Percentiles rank a stretch among this genome's conserved stretches.
Conservation (phyloP, 768 basidiomycete species). For the Melanogaster broomeanus region DNA sequence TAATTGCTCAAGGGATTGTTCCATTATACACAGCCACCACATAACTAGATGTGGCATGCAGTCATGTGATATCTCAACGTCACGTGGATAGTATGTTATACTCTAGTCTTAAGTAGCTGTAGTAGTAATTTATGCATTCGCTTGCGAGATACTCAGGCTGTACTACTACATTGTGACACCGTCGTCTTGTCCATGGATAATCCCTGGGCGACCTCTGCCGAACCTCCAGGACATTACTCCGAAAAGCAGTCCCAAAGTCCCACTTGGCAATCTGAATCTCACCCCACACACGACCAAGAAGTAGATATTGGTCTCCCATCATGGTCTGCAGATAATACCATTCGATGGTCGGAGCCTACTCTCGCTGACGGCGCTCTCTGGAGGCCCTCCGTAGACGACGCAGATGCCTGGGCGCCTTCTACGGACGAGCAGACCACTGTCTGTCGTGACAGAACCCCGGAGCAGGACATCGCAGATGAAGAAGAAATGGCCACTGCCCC, state of each 20-base stretch:
- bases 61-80: too few species aligned
- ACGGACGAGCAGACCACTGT: constrained; percentile 12
- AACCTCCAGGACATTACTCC: constrained; percentile 42
- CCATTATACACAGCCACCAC: neutral
- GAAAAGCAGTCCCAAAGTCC: constrained; percentile 1
- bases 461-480: neutral
- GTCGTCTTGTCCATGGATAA: constrained; percentile 55
- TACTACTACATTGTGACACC: neutral
- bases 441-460: constrained; percentile 1
- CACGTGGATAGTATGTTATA: too few species aligned
- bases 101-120: neutral
- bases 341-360: constrained; percentile 53
- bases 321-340: constrained; percentile 49
- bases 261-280: constrained; percentile 6
- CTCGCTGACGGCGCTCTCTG: constrained; percentile 42
- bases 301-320: constrained; percentile 58
- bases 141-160: constrained; percentile 1
- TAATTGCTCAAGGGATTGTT: neutral
- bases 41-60: too few species aligned
- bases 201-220: constrained; percentile 76
- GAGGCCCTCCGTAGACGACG: constrained; percentile 22
- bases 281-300: constrained; percentile 38
- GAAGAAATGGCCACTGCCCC: neutral
- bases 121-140: neutral
- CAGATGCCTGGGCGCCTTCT: constrained; percentile 9